Conservation (phyloP, 768 basidiomycete genomes). For the Boletus reticulatus region DNA sequence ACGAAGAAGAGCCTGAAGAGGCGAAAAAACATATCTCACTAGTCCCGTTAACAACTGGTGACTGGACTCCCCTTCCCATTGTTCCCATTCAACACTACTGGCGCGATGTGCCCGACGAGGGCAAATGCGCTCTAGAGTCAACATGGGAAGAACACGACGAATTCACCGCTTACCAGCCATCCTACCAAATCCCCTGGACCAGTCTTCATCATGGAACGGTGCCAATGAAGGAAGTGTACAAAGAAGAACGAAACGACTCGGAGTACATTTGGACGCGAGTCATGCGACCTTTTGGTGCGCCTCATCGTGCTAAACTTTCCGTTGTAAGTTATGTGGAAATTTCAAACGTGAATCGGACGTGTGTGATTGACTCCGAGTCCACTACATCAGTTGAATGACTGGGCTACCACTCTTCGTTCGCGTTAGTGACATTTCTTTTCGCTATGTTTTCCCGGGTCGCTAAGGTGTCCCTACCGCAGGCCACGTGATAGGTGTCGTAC, state of each 20-base stretch:
- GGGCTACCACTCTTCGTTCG: constrained; percentile 1
- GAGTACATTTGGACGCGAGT: too few relatives aligned
- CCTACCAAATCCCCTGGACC: too few relatives aligned
- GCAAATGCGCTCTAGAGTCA: neutral
- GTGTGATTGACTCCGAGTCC: neutral
- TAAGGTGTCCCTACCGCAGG: neutral
- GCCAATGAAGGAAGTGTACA: too few relatives aligned
- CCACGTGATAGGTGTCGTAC: neutral
- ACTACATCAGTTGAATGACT: constrained; percentile 1
- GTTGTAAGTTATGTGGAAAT: constrained; percentile 1
- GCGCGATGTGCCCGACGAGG: neutral
- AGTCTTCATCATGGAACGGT: too few relatives aligned
- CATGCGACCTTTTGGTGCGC: neutral
- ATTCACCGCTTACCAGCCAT: too few relatives aligned
- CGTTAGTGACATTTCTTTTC: neutral
- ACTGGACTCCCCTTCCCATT: too few relatives aligned
- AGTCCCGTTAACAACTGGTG: too few relatives aligned
- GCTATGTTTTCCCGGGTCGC: neutral
- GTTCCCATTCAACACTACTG: too few relatives aligned
- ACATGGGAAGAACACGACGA: too few relatives aligned
- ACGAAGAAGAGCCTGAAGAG: neutral
- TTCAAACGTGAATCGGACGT: too few relatives aligned
- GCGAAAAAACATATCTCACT: too few relatives aligned
- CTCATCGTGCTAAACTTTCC: neutral
- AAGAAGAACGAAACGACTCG: too few relatives aligned